Evolutionary conservation across 306 rosid genomes (phyloP), one percentile per base, ranked within the genome.

Genomic region (Alnus rubra): DNA sequence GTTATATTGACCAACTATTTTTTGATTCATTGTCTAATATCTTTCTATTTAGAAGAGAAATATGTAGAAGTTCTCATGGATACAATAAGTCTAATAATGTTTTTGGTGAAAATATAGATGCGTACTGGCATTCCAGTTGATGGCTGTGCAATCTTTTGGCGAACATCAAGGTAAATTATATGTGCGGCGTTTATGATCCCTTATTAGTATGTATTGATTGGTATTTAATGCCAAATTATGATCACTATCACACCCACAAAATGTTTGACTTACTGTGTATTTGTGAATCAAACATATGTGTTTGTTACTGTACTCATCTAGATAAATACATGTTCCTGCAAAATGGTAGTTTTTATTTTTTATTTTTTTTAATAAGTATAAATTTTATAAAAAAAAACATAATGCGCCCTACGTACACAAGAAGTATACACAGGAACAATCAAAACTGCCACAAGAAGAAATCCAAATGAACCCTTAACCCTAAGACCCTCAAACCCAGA

Each of bases 61-160:
- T 23, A 19, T 18, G 18, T 16, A 49, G 23, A 42, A 65, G 4
- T 74, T 59, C 64, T 35, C 52, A 18, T 73, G 52, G 76, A 58
- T 15, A 75, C 72, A 55, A 71, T 45, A 82, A 79, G 47, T 87
- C 84, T 94, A 77, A 81, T 67, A 50, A 68, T 77, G 42, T 79
- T 78, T 86, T 49, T 81, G 83, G 79, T 83, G 81, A 62, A 78
- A 78, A 30, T 91, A 82, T 76, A 95, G 99, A 93, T 89, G 96
- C 95, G 98, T 28, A 91, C 98, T 11, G 99, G 99, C 49, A 80
- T 74, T 78, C 82, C 97, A 80, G 78, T 84, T 71, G 99, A 95
- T 84, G 99, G 97, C 77, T 95, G 99, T 83, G 98, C 99, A 45
- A 88, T 91, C 68, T 92, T 93, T 89, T 93, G 99, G 99, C 93